Base-by-base conservation (phyloP, 305 asterid genomes). In the Solanum hybrid region DNA sequence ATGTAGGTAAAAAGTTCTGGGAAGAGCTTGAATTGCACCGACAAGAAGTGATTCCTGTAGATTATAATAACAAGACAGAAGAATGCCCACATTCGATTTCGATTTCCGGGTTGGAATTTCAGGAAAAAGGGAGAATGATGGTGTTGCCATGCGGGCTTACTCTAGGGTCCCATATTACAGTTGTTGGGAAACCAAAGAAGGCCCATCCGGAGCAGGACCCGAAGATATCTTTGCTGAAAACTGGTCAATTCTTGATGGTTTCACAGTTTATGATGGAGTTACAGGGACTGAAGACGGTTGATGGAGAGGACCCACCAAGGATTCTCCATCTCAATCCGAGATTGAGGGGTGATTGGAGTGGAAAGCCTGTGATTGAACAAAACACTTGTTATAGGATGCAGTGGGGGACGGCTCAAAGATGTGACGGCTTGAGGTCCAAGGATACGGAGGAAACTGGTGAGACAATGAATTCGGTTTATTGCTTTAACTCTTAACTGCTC, bases 311-410 rank as follows among this genome's bases (percentile, higher is more conserved):
- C 89, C 99, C 99, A 0, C 99, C 99, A 2, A 93, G 98, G 92
- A 96, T 96, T 69, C 90, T 97, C 92, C 99, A 97, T 93, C 92
- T 96, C 10, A 97, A 95, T 92, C 99, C 98, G 0, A 86, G 98
- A 85, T 92, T 96, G 45, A 95, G 93, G 85, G 99, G 99, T 89
- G 99, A 97, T 92, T 97, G 99, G 99, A 95, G 99, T 89, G 96
- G 96, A 81, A 92, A 90, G 60, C 94, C 98, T 0, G 98, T 96
- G 90, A 94, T 97, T n/a, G 99, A 97, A 94, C 96, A 92, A 35
- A 97, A 97, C 89, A 95, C 99, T 4, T 97, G 99, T 89, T 97
- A 95, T 89, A 91, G 99, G 91, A 95, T 95, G 99, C 99, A 97
- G 72, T 97, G 99, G 99, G 99, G 97, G 19, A 84, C 95, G 51